Base-by-base conservation (phyloP, 2,329 filamentous ascomycete species). In the Paecilomyces sp. region DNA sequence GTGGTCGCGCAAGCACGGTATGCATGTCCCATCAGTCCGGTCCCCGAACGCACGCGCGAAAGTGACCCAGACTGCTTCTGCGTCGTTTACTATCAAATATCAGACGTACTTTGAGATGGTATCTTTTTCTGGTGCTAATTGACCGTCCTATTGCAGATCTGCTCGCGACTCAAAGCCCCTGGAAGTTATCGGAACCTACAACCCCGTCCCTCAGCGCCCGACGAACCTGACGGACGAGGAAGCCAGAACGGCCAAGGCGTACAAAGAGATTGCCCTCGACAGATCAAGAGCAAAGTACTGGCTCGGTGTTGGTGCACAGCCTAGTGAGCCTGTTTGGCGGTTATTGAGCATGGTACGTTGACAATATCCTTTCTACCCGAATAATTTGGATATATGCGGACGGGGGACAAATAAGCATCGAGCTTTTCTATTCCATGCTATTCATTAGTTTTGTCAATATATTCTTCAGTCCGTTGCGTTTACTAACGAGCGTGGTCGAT, bases 291-390 rank as follows among this genome's bases (percentile, higher is more conserved):
- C 93, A 60, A 88, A 89, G 75, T 99, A 99, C 80, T 99, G 94
- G 94, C 83, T 99, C 36, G 94, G 94, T 73, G 93, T 97, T 3
- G 94, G 94, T 0, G 94, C 94, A 59, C 94, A 99, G 78, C 94
- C 94, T 9, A 92, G 89, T 63, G 91, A 97, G 66, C 87, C 90
- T 2, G 90, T 89, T 36, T 96, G 92, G 92, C 83, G 91, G 72
- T 76, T 97, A 68, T 79, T 99, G 67, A 85, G 84, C 59, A 88
- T 96, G 90, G 91, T 92, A 72, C 63, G 79, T 33, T n/a, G 54
- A 41, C 34, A 15, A 41, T 25, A 13, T 31, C 22, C 11, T 28
- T 36, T 41, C 13, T 36, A n/a, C 41, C 18, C 41, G 7, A 47
- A 8, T n/a, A 1, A 5, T 18, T 9, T 47, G 6, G 9, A 47